Conservation (phyloP, 2,329 filamentous ascomycete species). For the Epichloe sibirici region DNA sequence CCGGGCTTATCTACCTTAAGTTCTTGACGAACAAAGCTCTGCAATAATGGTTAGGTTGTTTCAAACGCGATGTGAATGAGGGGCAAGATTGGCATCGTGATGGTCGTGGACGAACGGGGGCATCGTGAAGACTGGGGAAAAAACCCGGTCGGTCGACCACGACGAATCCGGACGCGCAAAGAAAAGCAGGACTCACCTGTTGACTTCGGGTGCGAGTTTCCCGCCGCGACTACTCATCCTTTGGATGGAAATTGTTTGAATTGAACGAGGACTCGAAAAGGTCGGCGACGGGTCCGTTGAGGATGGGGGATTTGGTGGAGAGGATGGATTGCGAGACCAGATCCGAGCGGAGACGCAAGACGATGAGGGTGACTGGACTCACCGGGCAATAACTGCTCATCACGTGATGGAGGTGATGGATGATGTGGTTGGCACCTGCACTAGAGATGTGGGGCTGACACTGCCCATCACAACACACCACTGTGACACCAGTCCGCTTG, state of each 20-base stretch:
- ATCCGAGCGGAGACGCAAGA: constrained; percentile 17
- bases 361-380: constrained; percentile 15
- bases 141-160: not conserved
- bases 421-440: not conserved
- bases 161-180: constrained; percentile 5
- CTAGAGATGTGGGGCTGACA: not conserved
- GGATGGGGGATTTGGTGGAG: constrained; percentile 14
- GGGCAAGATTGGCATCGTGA: not conserved
- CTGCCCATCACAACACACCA: too few species aligned
- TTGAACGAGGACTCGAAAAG: constrained; percentile 19
- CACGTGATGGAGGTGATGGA: constrained; percentile 16
- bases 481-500: too few species aligned
- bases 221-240: constrained; percentile 93
- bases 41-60: constrained; percentile 20
- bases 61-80: not conserved
- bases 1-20: constrained; percentile 56
- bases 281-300: constrained; percentile 8
- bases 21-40: constrained; percentile 99
- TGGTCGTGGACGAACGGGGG: not conserved
- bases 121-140: not conserved
- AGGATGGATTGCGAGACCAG: constrained; percentile 18
- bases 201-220: constrained; percentile 99
- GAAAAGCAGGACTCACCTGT: constrained; percentile 51
- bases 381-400: constrained; percentile 9
- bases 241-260: constrained; percentile 34